These are phyloP conservation scores for Leucosporidium creatinivorum DNA, from an alignment of 768 basidiomycete species.

Conservation along the genomic window DNA sequence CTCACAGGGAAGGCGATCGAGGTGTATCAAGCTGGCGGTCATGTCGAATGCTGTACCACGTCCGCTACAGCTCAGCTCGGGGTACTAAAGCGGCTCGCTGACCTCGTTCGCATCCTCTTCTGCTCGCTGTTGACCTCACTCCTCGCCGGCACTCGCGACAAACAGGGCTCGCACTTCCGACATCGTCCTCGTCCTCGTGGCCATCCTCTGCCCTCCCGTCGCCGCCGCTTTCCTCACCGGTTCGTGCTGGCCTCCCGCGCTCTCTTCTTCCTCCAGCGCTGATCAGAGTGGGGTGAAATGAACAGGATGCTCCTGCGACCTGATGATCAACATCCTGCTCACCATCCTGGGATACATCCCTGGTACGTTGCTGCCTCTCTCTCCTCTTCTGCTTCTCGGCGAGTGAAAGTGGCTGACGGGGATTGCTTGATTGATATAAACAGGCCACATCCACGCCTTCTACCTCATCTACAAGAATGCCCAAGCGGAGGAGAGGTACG, in stretches of 20 bases:
- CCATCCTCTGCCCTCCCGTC: slow-evolving; percentile 51
- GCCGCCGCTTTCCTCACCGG: slow-evolving; percentile 62
- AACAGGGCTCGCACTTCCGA: not conserved
- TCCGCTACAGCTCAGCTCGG: no score
- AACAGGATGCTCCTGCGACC: not conserved
- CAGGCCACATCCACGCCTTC: slow-evolving; percentile 26
- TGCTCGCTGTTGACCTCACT: no score
- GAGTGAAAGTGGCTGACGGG: no score
- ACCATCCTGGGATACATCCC: slow-evolving; percentile 65
- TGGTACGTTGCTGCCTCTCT: not conserved
- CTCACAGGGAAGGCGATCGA: no score
- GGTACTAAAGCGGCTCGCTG: no score
- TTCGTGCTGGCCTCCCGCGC: slow-evolving; percentile 54
- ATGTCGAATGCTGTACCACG: no score
- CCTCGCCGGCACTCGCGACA: no score
- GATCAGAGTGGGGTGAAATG: not conserved
- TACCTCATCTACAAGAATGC: slow-evolving; percentile 75
- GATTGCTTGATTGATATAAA: no score
- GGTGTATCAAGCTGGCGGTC: no score
- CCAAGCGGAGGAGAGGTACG: slow-evolving; percentile 60
- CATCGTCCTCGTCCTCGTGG: slow-evolving; percentile 11
- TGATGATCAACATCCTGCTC: not conserved
- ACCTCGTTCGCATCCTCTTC: no score
- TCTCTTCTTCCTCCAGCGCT: not conserved
- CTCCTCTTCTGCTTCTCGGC: no score